Base-by-base conservation (phyloP, 2,329 filamentous ascomycete genomes). In the Colletotrichum sansevieriae region DNA sequence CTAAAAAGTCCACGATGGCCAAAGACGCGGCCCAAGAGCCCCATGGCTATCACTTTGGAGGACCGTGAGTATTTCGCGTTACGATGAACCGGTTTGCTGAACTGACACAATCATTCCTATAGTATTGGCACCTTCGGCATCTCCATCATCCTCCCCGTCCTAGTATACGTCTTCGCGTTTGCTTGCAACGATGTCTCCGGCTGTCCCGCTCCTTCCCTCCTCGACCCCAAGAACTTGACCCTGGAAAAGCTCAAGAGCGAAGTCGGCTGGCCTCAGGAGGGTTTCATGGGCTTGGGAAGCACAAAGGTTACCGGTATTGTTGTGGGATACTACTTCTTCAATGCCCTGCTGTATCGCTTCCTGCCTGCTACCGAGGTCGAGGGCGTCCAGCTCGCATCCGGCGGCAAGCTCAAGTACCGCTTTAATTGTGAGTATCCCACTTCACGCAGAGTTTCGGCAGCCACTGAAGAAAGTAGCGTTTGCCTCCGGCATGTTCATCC, bases 101-200 rank as follows among this genome's bases (percentile, higher is more conserved):
- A 35, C 25, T 4, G n/a, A 43, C 10, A n/a, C 5, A 29, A 1
- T 18, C 4, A 7, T 15, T 6, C 6, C 22, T 2, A 25, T 0
- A 61, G 13, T 20, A 18, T 18, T 47, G 95, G 94, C 64, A 93
- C 92, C 41, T 88, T 91, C 70, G 87, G 82, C 70, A 93, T 98
- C 75, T 92, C 92, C 8, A 91, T 97, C 74, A 90, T 91, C 65
- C 88, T 98, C 1, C 95, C 95, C 0, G 70, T 94, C 47, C 85
- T 95, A 72, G 88, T 94, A 74, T 97, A 96, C 81, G 78, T 90
- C 74, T 91, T 95, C 76, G 87, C 90, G 54, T 97, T 98, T 77
- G 84, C 91, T 75, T 98, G 95, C 86, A 98, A 98, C 82, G 95
- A 98, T 78, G 84, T 97, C 71, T 91, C 93, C 9, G 95, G 96